Base-by-base conservation (phyloP, 2,329 filamentous ascomycete genomes). In the Penicillium paneum region DNA sequence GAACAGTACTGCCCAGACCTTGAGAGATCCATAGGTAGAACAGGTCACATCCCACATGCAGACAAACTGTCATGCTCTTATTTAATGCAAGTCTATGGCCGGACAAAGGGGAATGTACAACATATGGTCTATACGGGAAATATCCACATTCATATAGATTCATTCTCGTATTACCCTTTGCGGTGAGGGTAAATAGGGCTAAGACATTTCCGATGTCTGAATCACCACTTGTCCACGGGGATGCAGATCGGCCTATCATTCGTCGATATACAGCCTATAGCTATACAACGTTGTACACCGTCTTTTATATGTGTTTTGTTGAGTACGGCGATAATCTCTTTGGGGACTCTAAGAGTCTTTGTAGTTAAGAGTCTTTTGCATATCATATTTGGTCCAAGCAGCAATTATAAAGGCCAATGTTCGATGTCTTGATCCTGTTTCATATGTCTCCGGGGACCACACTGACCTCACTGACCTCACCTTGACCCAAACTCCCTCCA, bases 231-330 rank as follows among this genome's bases (percentile, higher is more conserved):
- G 8, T 24, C 51, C 61, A 67, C 65, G 65, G 61, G 65, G 47
- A 45, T 57, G 8, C 26, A 56, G 6, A 55, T 49, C 38, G 54
- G 35, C 11, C 54, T 62, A 56, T 60, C 59, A 68, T 68, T 68
- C 65, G 65, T 58, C 64, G 50, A 57, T 55, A 48, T 50, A 41
- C 21, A 24, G 13, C 21, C 15, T 41, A 28, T 26, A 41, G 39
- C 38, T 8, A 19, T 40, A 32, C 31, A 32, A 13, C 5, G 15
- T 8, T 28, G 19, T 42, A 55, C 62, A 62, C 59, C 62, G 58
- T 63, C 55, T 60, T 62, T 62, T 45, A 53, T 48, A 49, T 51
- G n/a, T 10, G 13, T 19, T 12, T 44, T 13, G 28, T 31, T 44
- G 38, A 51, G 19, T 49, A 40, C 21, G 4, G 21, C 21, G 21